phyloP scores from a whole-genome alignment of 106 monocot genomes.

The Hemerocallis citrina region DNA sequence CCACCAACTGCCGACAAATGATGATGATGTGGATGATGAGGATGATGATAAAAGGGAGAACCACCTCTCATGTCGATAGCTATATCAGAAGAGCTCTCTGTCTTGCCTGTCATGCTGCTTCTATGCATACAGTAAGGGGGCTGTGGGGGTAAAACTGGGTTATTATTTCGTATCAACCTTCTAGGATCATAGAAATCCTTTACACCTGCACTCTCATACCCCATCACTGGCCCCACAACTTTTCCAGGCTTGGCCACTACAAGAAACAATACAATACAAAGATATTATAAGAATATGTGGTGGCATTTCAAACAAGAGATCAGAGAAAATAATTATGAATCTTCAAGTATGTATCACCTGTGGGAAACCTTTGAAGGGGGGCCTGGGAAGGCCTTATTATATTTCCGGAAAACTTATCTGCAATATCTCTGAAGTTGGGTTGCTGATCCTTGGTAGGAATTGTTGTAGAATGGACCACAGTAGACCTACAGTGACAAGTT shows the following conservation, averaged over 20 bases:
- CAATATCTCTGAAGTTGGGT: slow-evolving; percentile 4
- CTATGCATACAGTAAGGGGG: slow-evolving; percentile 32
- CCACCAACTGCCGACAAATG: slow-evolving; percentile 18
- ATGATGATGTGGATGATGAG: no score
- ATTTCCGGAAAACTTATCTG: slow-evolving; percentile 19
- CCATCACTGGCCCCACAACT: slow-evolving; percentile 56
- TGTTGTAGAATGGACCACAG: slow-evolving; percentile 44
- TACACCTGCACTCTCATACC: slow-evolving; percentile 40
- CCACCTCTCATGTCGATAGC: slow-evolving; percentile 45
- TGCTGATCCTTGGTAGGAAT: slow-evolving; percentile 35
- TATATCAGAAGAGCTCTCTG: slow-evolving; percentile 23
- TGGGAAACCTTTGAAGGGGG: slow-evolving; percentile 23
- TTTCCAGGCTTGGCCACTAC: slow-evolving; percentile 69
- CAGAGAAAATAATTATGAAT: not conserved
- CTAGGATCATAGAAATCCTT: slow-evolving; percentile 53
- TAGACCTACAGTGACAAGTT: slow-evolving; percentile 30
- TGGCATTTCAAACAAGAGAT: not conserved
- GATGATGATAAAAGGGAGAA: slow-evolving; percentile 31
- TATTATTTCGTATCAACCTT: slow-evolving; percentile 45
- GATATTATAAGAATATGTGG: not conserved
- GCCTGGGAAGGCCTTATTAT: slow-evolving; percentile 17
- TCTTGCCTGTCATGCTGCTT: slow-evolving; percentile 10
- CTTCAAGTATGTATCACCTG: slow-evolving; percentile 12
- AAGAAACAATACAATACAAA: not conserved
- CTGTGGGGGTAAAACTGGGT: slow-evolving; percentile 18